Percentiles rank a stretch among this genome's conserved stretches.
Evolutionary conservation across 2,329 filamentous ascomycete species (phyloP).

Genomic region (Berkeleyomyces rouxiae): DNA sequence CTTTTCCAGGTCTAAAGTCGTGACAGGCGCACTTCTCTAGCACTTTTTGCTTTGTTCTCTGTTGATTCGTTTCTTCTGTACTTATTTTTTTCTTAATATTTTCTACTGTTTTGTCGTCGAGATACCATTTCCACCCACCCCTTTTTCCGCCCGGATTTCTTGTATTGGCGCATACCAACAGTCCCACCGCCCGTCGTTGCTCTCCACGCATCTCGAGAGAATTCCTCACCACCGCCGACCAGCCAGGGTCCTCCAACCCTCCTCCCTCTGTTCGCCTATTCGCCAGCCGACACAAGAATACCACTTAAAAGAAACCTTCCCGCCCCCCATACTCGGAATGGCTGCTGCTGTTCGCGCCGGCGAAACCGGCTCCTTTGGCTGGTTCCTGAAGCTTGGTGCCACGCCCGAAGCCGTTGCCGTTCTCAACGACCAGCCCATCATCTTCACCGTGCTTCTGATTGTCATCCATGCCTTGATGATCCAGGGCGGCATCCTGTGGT

Average conservation of each 20-base stretch:
- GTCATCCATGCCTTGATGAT: conserved; percentile 33
- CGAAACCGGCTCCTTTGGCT: conserved; percentile 34
- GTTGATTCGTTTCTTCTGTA: conserved; percentile 10
- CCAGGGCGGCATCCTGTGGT: conserved; percentile 34
- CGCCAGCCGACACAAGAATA: background rate
- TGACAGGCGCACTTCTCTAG: background rate
- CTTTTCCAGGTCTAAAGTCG: background rate
- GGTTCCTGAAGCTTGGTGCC: conserved; percentile 38
- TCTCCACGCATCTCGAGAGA: too few species aligned
- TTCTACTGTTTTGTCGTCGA: background rate
- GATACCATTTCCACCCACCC: background rate
- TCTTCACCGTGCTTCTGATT: conserved; percentile 40
- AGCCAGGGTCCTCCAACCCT: background rate
- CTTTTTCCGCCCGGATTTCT: background rate
- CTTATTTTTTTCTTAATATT: conserved; percentile 13
- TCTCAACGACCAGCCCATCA: conserved; percentile 42
- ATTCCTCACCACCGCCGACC: too few species aligned
- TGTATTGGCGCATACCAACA: too few species aligned
- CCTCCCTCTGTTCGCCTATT: conserved; percentile 2
- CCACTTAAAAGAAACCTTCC: too few species aligned
- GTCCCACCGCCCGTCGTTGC: too few species aligned
- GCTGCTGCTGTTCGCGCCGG: conserved; percentile 11
- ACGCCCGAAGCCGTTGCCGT: conserved; percentile 40
- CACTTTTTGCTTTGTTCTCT: background rate
- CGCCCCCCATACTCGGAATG: conserved; percentile 1